A percentile compares a stretch with the other conserved stretches of the same genome.
phyloP scores from a whole-genome alignment of 2,329 filamentous ascomycete species.

The Fusarium temperatum region DNA sequence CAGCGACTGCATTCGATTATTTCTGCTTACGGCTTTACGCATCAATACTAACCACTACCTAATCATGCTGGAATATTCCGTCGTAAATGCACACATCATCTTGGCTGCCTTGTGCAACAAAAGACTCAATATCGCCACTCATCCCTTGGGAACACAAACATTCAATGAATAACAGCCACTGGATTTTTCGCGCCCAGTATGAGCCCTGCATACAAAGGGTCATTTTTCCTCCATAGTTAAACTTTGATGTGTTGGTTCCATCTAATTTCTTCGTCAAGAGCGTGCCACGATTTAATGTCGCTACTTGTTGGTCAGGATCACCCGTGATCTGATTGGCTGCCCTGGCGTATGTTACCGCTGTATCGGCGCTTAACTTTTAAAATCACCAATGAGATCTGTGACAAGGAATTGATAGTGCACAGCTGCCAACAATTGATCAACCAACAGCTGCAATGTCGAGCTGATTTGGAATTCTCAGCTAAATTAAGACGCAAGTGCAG shows the following conservation, averaged over 20 bases:
- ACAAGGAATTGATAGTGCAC: conserved; percentile 9
- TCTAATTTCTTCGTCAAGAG: conserved; percentile 15
- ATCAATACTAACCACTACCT: background rate
- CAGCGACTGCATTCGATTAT: background rate
- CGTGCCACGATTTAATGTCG: conserved; percentile 13
- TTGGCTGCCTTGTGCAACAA: background rate
- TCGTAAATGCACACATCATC: background rate
- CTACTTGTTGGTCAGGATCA: conserved; percentile 9
- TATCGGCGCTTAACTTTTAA: conserved; percentile 28
- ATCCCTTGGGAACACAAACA: background rate
- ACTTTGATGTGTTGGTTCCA: background rate
- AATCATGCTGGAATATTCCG: background rate
- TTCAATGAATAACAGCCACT: background rate
- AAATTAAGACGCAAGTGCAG: background rate
- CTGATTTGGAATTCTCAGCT: conserved; percentile 2
- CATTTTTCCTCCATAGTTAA: background rate
- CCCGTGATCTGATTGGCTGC: conserved; percentile 13
- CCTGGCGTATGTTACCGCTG: conserved; percentile 23
- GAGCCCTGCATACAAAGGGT: background rate
- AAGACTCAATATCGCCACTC: background rate
- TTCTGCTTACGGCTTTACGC: background rate
- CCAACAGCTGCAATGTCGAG: conserved; percentile 7
- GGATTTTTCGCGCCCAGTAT: background rate
- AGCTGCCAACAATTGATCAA: conserved; percentile 5
- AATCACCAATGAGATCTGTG: conserved; percentile 4